Base-by-base conservation (phyloP, 371 early-diverging fungal species). In the Funneliformis caledonium region DNA sequence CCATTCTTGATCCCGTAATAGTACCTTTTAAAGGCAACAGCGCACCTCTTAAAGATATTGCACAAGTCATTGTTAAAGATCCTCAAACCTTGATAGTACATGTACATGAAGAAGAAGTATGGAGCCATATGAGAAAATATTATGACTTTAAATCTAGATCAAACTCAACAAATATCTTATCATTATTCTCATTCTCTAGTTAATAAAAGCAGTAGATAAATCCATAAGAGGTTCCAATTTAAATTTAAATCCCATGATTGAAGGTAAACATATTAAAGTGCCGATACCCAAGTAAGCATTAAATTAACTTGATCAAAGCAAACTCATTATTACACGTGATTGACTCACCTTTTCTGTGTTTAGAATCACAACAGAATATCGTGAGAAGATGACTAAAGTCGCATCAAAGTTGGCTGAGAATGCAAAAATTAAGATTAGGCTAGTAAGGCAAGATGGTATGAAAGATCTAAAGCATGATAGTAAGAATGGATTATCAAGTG, bases 31-130 rank as follows among this genome's bases (percentile, higher is more conserved):
- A 92, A 42, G 84, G 87, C 48, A 85, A 86, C 16, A 88, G 88
- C 33, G 90, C 89, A 45, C 84, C 91, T 2, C 84, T 97, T 22
- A 84, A 90, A 4, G 90, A 94, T 68, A 82, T 97, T 12, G 95
- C 96, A 1, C 94, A 94, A 83, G 90, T 97, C 7, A 88, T 92
- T 22, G 89, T 96, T 74, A 94, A 96, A 85, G 97, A 97, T 80
- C 93, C 95, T 26, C 94, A 95, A 80, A 95, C 93, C 19, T 86
- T 97, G 79, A 83, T 95, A 80, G 95, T 97, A 16, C 88, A 92
- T 33, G 89, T 96, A 4, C 92, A 94, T 82, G 95, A 96, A 74
- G 86, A 90, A 45, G 93, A 94, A 81, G 94, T 94, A 85, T 68
- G 85, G 16, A 47, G 56, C 10, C 16, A 16, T 45, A 43, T n/a